phyloP scores from a whole-genome alignment of 2,329 filamentous ascomycete genomes.

The Fusarium equiseti region DNA sequence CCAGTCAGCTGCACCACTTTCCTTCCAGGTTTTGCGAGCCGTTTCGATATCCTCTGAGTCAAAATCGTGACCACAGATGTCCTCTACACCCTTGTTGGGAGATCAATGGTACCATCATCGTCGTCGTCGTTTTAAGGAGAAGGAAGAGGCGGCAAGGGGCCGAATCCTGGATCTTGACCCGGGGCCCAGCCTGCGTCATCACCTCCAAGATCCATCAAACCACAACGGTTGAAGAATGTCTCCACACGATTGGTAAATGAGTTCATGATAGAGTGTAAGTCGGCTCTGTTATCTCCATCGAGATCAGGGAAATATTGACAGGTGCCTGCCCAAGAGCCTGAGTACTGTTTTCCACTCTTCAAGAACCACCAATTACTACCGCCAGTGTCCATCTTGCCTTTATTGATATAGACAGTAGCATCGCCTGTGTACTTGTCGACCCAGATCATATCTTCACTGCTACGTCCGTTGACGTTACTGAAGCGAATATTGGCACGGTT shows the following conservation, averaged over 20 bases:
- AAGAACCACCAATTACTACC: slow-evolving; percentile 16
- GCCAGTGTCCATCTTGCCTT: slow-evolving; percentile 8
- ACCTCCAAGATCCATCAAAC: not conserved
- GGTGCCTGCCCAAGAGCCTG: not conserved
- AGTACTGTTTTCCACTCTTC: slow-evolving; percentile 18
- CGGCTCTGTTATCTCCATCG: slow-evolving; percentile 1
- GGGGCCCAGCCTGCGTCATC: slow-evolving; percentile 7
- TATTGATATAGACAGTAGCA: slow-evolving; percentile 8
- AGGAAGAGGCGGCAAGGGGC: no score
- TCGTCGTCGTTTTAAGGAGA: no score
- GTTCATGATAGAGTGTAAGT: slow-evolving; percentile 2
- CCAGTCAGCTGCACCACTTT: no score
- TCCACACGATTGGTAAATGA: not conserved
- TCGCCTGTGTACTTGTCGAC: slow-evolving; percentile 30
- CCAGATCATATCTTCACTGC: slow-evolving; percentile 21
- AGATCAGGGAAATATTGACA: slow-evolving; percentile 16
- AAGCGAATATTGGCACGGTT: slow-evolving; percentile 29
- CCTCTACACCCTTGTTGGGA: no score
- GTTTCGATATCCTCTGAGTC: no score
- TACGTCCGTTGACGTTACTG: slow-evolving; percentile 19
- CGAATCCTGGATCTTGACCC: slow-evolving; percentile 1
- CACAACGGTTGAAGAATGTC: slow-evolving; percentile 1
- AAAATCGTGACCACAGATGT: no score
- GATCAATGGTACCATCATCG: no score
- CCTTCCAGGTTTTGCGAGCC: no score